A percentile compares a stretch with the other conserved stretches of the same genome.
Evolutionary conservation across 768 basidiomycete genomes (phyloP).

Genomic region (Termitomyces sp.): DNA sequence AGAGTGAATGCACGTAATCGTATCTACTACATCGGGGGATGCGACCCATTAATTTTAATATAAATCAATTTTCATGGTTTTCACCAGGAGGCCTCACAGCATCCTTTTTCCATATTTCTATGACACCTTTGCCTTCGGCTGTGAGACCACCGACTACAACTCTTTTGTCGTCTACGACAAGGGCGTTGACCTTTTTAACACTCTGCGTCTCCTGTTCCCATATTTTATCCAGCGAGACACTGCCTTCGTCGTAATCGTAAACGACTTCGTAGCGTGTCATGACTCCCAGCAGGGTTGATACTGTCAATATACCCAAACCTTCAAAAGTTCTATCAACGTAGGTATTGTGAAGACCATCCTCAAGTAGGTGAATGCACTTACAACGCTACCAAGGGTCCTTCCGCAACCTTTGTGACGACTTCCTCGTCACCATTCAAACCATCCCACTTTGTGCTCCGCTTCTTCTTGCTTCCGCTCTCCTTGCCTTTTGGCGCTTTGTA

Average conservation of each 20-base stretch:
- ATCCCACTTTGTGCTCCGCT: constrained; percentile 64
- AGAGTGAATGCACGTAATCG: constrained; percentile 11
- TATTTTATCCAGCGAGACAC: constrained; percentile 34
- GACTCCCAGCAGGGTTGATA: constrained; percentile 59
- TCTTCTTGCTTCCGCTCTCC: constrained; percentile 33
- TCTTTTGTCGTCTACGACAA: constrained; percentile 42
- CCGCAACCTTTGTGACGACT: constrained; percentile 46
- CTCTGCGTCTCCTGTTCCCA: constrained; percentile 42
- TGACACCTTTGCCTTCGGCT: constrained; percentile 50
- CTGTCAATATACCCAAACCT: constrained; percentile 37
- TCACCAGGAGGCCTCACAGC: background rate
- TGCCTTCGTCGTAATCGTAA: constrained; percentile 30
- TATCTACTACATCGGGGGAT: background rate
- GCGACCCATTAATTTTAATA: background rate
- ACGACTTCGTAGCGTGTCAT: constrained; percentile 45
- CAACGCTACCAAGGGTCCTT: constrained; percentile 74
- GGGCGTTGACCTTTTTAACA: constrained; percentile 61
- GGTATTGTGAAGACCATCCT: background rate
- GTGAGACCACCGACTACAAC: constrained; percentile 61
- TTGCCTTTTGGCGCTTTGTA: constrained; percentile 36
- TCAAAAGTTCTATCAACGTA: constrained; percentile 42
- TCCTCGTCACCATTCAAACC: constrained; percentile 51
- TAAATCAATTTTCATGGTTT: background rate
- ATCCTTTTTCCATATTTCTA: constrained; percentile 54
- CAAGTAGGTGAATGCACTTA: constrained; percentile 25